Conservation (phyloP, 2,329 filamentous ascomycete species). For the Fusarium sp. region DNA sequence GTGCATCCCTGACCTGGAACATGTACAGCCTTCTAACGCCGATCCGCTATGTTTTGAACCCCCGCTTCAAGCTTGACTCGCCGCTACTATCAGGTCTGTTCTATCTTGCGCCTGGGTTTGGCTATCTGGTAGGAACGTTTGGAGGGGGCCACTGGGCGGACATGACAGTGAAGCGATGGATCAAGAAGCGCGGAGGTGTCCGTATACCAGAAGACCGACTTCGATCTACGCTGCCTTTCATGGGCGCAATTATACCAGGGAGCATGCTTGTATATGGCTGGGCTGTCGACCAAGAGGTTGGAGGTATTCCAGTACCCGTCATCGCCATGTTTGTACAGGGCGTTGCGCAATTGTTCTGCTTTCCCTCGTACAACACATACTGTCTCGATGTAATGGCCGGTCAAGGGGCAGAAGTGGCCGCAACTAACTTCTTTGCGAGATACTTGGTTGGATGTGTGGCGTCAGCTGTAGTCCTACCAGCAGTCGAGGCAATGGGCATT, state of each 20-base stretch:
- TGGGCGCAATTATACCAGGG: conserved; percentile 67
- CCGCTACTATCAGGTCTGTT: conserved; percentile 77
- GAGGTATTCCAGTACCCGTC: conserved; percentile 70
- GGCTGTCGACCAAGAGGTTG: conserved; percentile 61
- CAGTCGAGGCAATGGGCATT: conserved; percentile 78
- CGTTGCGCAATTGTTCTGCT: conserved; percentile 79
- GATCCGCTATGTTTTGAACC: conserved; percentile 79
- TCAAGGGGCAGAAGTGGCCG: conserved; percentile 77
- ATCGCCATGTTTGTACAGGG: conserved; percentile 81
- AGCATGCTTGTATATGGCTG: conserved; percentile 73
- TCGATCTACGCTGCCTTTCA: conserved; percentile 66
- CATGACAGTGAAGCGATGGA: conserved; percentile 72
- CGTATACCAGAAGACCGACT: conserved; percentile 77
- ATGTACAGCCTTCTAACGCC: conserved; percentile 72
- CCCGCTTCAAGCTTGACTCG: conserved; percentile 74
- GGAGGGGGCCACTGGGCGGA: conserved; percentile 80
- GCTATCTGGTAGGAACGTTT: conserved; percentile 76
- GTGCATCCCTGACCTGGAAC: conserved; percentile 76
- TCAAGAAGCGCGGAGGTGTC: conserved; percentile 65
- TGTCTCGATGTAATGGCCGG: conserved; percentile 83
- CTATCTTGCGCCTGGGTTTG: conserved; percentile 78
- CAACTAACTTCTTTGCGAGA: conserved; percentile 82
- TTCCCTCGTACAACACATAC: conserved; percentile 81
- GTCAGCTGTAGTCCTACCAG: conserved; percentile 78
- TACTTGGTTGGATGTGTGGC: conserved; percentile 80